These are phyloP conservation scores for Umbelopsis sp. DNA, from an alignment of 192 early-diverging fungal genomes.

Conservation along the genomic window DNA sequence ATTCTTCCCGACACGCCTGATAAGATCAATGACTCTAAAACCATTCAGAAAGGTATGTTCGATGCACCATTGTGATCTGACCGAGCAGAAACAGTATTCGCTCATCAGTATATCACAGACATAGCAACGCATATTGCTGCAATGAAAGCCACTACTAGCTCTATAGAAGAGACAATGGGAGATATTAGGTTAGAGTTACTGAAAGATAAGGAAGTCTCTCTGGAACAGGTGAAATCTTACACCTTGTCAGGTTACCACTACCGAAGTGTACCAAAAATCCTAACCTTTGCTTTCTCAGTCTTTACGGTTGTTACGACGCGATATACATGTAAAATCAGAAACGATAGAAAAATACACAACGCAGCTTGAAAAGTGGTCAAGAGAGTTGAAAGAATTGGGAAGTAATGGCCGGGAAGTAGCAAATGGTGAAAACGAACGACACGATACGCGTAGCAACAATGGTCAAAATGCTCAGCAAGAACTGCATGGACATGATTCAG, in stretches of 20 bases:
- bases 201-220: constrained; percentile 14
- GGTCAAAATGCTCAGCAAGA: neutral
- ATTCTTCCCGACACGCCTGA: neutral
- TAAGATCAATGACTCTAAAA: neutral
- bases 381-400: constrained; percentile 10
- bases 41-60: neutral
- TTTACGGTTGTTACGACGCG: constrained; percentile 13
- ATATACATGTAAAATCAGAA: constrained; percentile 26
- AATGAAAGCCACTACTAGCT: neutral
- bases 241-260: neutral
- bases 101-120: neutral
- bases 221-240: constrained; percentile 14
- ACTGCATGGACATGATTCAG: neutral
- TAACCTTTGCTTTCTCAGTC: neutral
- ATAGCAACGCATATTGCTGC: neutral
- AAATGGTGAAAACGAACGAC: neutral
- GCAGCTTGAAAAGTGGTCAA: constrained; percentile 23
- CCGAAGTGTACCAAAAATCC: neutral
- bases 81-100: neutral
- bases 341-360: constrained; percentile 20
- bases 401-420: constrained; percentile 4
- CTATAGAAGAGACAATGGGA: constrained; percentile 12
- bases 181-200: constrained; percentile 16
- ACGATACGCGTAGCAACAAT: neutral
- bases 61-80: neutral